Evolutionary conservation across 495 filamentous ascomycete species (phyloP), one percentile per base, ranked within the genome.

Genomic region (Lophiostoma macrostomum): DNA sequence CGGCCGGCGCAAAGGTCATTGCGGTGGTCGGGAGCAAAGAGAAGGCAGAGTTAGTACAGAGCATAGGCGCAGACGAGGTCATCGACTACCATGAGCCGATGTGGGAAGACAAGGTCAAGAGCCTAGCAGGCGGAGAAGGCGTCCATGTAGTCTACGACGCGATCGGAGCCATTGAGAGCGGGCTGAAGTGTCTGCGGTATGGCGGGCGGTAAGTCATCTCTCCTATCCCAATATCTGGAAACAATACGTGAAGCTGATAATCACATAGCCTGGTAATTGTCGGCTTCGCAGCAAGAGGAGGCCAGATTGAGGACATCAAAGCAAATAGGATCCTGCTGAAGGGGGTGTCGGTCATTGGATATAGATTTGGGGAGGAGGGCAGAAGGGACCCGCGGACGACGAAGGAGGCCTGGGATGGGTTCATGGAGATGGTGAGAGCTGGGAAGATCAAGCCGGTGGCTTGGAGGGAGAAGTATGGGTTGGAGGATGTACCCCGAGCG

Each of bases 361-460:
- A 75, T 52, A 48, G 68, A 36, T 70, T 67, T 53, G 68, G 68
- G 3, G 68, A 71, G 51, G 64, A 64, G 19, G 65, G 64, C 10
- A 49, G 73, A 23, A 46, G 65, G 23, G 48, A 58, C 38, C 63
- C 68, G 6, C 23, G 58, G 2, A 53, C 53, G 41, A 54, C 63
- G 14, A 23, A 67, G 37, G 34, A 34, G 18, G 63, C 66, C 8
- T 68, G 65, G 67, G 51, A 65, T n/a, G 65, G 61, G 12, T 69
- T 69, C 51, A 53, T 68, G 53, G 44, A 59, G 25, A 44, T 71
- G 51, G 50, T 69, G 25, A 27, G 55, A 22, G 46, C 30, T 14
- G 67, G 67, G 24, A 49, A 41, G 27, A 55, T 69, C 30, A 66
- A 60, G 48, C 60, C 67, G 3, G 51, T 71, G 19, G 43, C 66